A percentile compares a stretch with the other conserved stretches of the same genome.
Conservation (phyloP, 495 filamentous ascomycete species). For the Neurospora intermedia region DNA sequence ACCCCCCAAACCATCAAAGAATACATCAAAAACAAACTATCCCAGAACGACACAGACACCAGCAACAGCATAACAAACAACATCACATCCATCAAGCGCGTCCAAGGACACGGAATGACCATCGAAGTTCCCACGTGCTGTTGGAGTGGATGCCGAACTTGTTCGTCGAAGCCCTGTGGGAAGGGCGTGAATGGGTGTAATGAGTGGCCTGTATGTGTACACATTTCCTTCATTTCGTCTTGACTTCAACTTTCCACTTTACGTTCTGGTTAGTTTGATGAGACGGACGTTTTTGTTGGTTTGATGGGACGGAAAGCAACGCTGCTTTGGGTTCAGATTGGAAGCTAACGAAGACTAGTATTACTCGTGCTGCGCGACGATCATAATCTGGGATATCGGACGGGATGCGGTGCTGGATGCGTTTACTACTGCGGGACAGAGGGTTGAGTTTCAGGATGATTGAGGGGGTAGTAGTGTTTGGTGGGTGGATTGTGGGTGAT, state of each 20-base stretch:
- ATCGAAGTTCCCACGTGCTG: background rate
- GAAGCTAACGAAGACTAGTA: background rate
- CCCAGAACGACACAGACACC: no score
- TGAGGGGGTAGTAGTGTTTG: background rate
- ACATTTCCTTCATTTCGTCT: background rate
- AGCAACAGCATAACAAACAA: no score
- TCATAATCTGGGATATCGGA: background rate
- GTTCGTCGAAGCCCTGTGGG: background rate
- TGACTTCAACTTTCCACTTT: background rate
- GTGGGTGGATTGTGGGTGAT: background rate
- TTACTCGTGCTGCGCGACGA: background rate
- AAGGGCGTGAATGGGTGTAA: background rate
- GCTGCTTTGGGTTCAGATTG: no score
- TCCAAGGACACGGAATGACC: background rate
- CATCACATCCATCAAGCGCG: background rate
- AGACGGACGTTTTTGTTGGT: no score
- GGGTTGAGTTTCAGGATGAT: background rate
- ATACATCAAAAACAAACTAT: background rate
- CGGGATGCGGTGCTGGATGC: background rate
- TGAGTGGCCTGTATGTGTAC: background rate
- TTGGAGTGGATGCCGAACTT: background rate
- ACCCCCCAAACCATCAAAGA: background rate
- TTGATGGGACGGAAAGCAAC: no score
- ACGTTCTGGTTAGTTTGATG: no score
- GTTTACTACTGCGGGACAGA: background rate